These are phyloP conservation scores for Mucor circinelloides DNA, from an alignment of 371 early-diverging fungal genomes.

Conservation along the genomic window DNA sequence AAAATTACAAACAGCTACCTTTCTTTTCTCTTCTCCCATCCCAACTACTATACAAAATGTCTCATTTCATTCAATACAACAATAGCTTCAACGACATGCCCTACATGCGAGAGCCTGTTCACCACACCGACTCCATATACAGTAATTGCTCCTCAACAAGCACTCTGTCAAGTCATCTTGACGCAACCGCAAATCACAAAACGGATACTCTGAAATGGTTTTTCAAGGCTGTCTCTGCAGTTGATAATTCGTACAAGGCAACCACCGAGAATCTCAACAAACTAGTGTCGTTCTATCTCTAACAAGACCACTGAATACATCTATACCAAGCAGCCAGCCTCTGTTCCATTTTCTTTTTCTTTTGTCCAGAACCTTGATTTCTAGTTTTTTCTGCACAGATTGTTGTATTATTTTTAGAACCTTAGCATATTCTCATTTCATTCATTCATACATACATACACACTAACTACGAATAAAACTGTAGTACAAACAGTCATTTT, in stretches of 20 bases:
- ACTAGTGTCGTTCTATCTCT: slow-evolving; percentile 25
- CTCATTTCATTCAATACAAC: slow-evolving; percentile 6
- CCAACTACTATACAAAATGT: background rate
- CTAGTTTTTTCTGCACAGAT: background rate
- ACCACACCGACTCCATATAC: background rate
- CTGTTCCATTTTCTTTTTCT: background rate
- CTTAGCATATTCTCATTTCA: background rate
- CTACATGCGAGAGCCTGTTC: background rate
- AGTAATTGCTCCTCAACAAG: background rate
- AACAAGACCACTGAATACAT: background rate
- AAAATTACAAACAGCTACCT: background rate
- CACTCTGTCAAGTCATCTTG: slow-evolving; percentile 1
- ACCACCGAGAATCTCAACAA: slow-evolving; percentile 22
- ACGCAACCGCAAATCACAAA: background rate
- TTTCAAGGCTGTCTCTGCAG: slow-evolving; percentile 8
- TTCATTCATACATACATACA: background rate
- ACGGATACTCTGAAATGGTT: slow-evolving; percentile 14
- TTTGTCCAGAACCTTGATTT: background rate
- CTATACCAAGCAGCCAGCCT: background rate
- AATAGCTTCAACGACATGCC: background rate
- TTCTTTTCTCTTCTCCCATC: background rate
- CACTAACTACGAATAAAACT: background rate
- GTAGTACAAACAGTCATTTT: slow-evolving; percentile 11
- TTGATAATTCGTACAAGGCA: slow-evolving; percentile 14
- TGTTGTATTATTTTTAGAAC: background rate